Evolutionary conservation across 371 early-diverging fungal genomes (phyloP).

Genomic region (Circinella minor): DNA sequence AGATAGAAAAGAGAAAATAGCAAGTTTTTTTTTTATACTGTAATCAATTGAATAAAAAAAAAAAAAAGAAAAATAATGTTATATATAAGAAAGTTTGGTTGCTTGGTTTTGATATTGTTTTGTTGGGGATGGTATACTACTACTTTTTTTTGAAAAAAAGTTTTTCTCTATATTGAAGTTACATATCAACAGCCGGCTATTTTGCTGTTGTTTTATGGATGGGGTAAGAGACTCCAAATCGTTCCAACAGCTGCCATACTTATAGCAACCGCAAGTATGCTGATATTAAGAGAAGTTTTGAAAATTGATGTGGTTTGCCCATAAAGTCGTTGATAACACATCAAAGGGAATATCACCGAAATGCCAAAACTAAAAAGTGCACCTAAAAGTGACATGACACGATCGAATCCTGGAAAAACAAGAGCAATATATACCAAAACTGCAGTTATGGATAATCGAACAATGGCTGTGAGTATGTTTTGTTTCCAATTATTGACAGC

Average conservation of each 20-base stretch:
- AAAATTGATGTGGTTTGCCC: constrained; percentile 18
- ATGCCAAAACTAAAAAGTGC: constrained; percentile 52
- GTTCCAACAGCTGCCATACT: constrained; percentile 42
- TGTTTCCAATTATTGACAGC: constrained; percentile 23
- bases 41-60: no score
- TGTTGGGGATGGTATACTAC: no score
- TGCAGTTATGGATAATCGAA: constrained; percentile 24
- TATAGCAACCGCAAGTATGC: constrained; percentile 23
- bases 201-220: neutral
- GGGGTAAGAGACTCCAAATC: constrained; percentile 34
- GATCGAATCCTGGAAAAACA: constrained; percentile 66
- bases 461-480: constrained; percentile 17
- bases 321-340: constrained; percentile 56
- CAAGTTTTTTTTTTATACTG: no score
- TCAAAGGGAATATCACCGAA: constrained; percentile 59
- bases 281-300: constrained; percentile 27
- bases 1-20: no score
- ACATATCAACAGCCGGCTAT: neutral
- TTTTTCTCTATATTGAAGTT: no score
- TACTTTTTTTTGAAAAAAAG: neutral
- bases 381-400: constrained; percentile 54
- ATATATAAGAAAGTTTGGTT: no score
- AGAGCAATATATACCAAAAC: constrained; percentile 46
- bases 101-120: no score
- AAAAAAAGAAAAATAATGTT: no score